Conservation (phyloP, 495 filamentous ascomycete genomes). For the Lasiosphaeria hispida region DNA sequence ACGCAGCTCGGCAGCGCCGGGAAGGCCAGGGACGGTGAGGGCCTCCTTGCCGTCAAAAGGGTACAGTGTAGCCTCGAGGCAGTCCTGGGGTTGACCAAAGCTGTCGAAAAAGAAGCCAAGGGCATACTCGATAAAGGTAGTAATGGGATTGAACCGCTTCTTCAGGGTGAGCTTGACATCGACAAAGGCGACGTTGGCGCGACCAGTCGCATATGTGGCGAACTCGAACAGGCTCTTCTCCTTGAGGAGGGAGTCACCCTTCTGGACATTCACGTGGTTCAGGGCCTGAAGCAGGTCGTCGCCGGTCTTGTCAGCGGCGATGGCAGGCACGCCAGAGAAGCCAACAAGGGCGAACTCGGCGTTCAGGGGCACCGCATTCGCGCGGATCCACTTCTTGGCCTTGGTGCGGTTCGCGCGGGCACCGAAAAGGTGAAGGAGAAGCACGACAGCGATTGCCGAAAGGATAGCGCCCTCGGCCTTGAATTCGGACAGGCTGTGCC, state of each 20-base stretch:
- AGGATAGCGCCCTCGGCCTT: slow-evolving; percentile 81
- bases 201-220: slow-evolving; percentile 84
- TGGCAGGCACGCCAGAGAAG: slow-evolving; percentile 52
- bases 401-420: slow-evolving; percentile 73
- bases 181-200: slow-evolving; percentile 88
- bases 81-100: slow-evolving; percentile 63
- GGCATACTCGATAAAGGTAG: slow-evolving; percentile 62
- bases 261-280: slow-evolving; percentile 25
- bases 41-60: slow-evolving; percentile 91
- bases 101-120: slow-evolving; percentile 76
- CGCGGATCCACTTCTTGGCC: slow-evolving; percentile 75
- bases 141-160: slow-evolving; percentile 88
- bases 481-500: slow-evolving; percentile 76
- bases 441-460: slow-evolving; percentile 65
- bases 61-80: slow-evolving; percentile 70
- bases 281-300: slow-evolving; percentile 43
- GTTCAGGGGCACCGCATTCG: slow-evolving; percentile 66
- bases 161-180: slow-evolving; percentile 77
- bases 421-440: slow-evolving; percentile 81
- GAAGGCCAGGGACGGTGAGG: slow-evolving; percentile 59
- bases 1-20: slow-evolving; percentile 53
- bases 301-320: slow-evolving; percentile 33
- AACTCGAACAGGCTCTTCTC: slow-evolving; percentile 84
- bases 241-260: slow-evolving; percentile 64
- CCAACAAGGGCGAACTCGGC: slow-evolving; percentile 90